These are phyloP conservation scores for Fraxinus paxiana DNA, from an alignment of 305 asterid genomes.

Conservation along the genomic window DNA sequence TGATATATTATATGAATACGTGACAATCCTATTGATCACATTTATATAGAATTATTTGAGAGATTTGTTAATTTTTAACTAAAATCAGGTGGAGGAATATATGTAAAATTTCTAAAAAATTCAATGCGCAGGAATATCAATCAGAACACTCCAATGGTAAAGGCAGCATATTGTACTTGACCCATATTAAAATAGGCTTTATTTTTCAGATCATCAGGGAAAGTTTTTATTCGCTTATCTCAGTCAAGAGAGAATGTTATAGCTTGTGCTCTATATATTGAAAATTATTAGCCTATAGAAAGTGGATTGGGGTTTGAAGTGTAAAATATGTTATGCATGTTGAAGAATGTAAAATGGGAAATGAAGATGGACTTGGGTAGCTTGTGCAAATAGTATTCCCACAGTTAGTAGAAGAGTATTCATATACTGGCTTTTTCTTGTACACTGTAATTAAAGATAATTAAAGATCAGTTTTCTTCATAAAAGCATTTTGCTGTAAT, in stretches of 20 bases:
- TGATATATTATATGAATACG: neutral
- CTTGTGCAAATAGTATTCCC: neutral
- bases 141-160: neutral
- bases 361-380: neutral
- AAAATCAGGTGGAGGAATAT: neutral
- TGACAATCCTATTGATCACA: neutral
- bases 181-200: neutral
- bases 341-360: neutral
- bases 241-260: neutral
- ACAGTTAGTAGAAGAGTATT: neutral
- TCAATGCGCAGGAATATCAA: neutral
- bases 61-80: neutral
- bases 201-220: neutral
- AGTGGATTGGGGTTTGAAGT: neutral
- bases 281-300: neutral
- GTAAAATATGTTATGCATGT: neutral
- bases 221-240: neutral
- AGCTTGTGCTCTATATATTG: neutral
- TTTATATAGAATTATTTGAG: neutral
- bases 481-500: neutral
- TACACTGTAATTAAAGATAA: neutral
- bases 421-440: neutral
- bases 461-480: neutral
- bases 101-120: neutral
- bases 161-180: neutral